These are phyloP conservation scores for Capillidium rhysosporum DNA, from an alignment of 371 early-diverging fungal genomes.

Conservation along the genomic window DNA sequence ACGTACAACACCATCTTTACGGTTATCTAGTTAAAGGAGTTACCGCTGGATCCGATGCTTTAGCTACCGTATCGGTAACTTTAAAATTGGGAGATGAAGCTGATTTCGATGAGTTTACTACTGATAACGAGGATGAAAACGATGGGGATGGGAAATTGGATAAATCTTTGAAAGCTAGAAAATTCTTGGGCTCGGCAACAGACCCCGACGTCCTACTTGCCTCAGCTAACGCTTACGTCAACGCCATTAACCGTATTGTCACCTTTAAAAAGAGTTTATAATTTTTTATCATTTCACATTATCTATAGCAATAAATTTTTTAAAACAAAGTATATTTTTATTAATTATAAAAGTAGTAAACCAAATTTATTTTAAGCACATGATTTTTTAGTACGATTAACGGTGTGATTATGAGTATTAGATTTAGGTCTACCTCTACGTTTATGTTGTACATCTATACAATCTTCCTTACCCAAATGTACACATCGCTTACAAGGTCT, in stretches of 20 bases:
- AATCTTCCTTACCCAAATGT: conserved; percentile 39
- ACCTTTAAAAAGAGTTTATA: too few relatives aligned
- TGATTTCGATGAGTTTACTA: conserved; percentile 3
- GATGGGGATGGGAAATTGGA: background rate
- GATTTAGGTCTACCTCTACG: conserved; percentile 59
- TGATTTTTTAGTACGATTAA: background rate
- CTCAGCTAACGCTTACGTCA: conserved; percentile 63
- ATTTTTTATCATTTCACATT: too few relatives aligned
- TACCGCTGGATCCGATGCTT: conserved; percentile 65
- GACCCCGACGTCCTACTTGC: conserved; percentile 71
- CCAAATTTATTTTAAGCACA: too few relatives aligned
- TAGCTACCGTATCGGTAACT: conserved; percentile 67
- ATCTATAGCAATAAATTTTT: too few relatives aligned
- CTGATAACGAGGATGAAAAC: background rate
- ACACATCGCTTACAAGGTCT: conserved; percentile 59
- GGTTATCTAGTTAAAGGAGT: conserved; percentile 68
- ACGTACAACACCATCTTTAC: conserved; percentile 28
- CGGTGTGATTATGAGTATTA: conserved; percentile 21
- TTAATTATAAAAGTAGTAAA: too few relatives aligned
- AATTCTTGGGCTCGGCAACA: conserved; percentile 45
- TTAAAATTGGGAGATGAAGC: conserved; percentile 23
- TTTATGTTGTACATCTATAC: conserved; percentile 59
- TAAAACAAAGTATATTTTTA: too few relatives aligned
- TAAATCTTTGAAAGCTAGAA: conserved; percentile 12
- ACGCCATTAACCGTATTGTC: conserved; percentile 46